Evolutionary conservation across 2,329 filamentous ascomycete genomes (phyloP), one percentile per base, ranked within the genome.

Genomic region (Cladophialophora immunda): DNA sequence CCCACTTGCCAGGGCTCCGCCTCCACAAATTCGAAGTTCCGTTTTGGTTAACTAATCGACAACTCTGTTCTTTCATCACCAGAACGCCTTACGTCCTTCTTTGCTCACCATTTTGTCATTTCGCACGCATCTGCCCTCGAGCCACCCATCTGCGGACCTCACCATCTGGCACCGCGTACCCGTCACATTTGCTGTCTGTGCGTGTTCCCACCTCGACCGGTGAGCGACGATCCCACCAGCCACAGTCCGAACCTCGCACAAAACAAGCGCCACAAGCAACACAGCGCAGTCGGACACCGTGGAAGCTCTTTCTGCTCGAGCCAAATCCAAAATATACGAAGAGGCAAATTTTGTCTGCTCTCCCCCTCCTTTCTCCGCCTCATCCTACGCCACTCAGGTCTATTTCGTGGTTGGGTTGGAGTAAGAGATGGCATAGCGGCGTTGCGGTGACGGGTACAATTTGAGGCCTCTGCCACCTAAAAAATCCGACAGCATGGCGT

Each of bases 401-500:
- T n/a, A 9, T n/a, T 32, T 38, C 34, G 53, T 8, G n/a, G 30
- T 30, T 30, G 54, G 6, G 27, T 29, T n/a, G 25, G 11, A 47
- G 9, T 47, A 68, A 64, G 64, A 66, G 63, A 66, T 68, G 67
- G 63, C 67, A 15, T 66, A 62, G 57, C 22, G 22, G 30, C n/a
- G 52, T 56, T 25, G 47, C 36, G 55, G 55, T 29, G 53, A 59
- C 19, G 25, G 32, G 25, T 25, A 55, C 41, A 11, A 52, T 17
- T 38, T 54, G 29, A 34, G 30, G 22, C 29, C 27, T 58, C 22
- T 22, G 45, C 47, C 3, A 15, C 27, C 45, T 15, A 29, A 41
- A 15, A n/a, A 41, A 27, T 30, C 11, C 25, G 38, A 36, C 59
- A 58, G 45, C 7, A 73, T 73, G 71, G 70, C 71, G 25, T 63